These are phyloP conservation scores for Lipomyces starkeyi DNA, from an alignment of 805 yeast species.

Conservation along the genomic window DNA sequence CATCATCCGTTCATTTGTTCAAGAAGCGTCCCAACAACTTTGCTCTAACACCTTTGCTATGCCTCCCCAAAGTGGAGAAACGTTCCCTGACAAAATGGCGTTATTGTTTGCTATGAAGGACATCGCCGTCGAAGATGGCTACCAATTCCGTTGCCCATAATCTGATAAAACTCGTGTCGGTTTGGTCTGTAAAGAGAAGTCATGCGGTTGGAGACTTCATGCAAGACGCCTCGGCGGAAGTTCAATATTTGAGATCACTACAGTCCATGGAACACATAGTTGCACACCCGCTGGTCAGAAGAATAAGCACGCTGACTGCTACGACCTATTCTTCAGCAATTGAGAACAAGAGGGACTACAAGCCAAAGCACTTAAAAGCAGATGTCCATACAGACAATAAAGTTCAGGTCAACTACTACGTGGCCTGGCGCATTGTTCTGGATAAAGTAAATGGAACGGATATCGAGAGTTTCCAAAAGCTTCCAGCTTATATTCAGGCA, in stretches of 20 bases:
- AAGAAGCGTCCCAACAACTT: too few relatives aligned
- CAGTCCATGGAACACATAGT: not conserved
- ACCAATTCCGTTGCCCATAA: not conserved
- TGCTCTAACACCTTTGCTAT: too few relatives aligned
- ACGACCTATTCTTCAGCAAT: not conserved
- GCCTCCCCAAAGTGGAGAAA: too few relatives aligned
- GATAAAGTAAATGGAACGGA: not conserved
- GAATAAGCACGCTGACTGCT: constrained; percentile 5
- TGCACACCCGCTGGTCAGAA: not conserved
- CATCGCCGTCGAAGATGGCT: not conserved
- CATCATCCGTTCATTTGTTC: too few relatives aligned
- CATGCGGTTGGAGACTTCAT: constrained; percentile 2
- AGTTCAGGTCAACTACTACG: not conserved
- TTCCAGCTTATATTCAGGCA: constrained; percentile 2
- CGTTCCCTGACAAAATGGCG: too few relatives aligned
- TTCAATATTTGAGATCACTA: constrained; percentile 5
- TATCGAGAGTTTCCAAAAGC: constrained; percentile 1
- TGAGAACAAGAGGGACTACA: not conserved
- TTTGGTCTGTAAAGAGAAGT: not conserved
- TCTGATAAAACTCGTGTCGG: constrained; percentile 5
- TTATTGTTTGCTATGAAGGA: too few relatives aligned
- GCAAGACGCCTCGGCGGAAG: not conserved
- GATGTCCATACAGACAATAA: not conserved
- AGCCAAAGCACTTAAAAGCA: not conserved
- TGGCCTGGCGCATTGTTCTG: not conserved